Conservation (phyloP, 148 eudicot genomes). For the Cornus controversa region DNA sequence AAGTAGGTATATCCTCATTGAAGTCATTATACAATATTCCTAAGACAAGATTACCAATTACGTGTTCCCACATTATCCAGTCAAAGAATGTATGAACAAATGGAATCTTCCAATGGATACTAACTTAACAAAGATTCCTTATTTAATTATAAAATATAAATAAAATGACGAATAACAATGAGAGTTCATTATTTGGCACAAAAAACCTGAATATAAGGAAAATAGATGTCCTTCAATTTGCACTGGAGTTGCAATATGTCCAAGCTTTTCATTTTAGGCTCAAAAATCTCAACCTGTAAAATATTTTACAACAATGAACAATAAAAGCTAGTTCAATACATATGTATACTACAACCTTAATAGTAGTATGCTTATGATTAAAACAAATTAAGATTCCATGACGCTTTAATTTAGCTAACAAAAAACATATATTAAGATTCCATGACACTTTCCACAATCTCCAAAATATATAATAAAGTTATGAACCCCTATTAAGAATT, state of each 20-base stretch:
- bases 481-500: background rate
- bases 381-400: background rate
- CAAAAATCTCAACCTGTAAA: conserved; percentile 56
- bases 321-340: background rate
- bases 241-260: conserved; percentile 44
- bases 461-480: background rate
- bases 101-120: too few relatives aligned
- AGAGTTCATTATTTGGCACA: background rate
- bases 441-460: background rate
- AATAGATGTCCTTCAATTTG: conserved; percentile 80
- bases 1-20: too few relatives aligned
- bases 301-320: background rate
- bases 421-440: background rate
- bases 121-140: background rate
- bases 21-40: too few relatives aligned
- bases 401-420: background rate
- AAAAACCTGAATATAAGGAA: conserved; percentile 78
- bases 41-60: too few relatives aligned
- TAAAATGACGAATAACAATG: background rate
- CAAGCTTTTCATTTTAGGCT: conserved; percentile 44
- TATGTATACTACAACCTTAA: too few relatives aligned
- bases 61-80: too few relatives aligned
- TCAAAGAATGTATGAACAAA: too few relatives aligned
- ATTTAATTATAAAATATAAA: background rate
- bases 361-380: background rate